Conservation (phyloP, 2,329 filamentous ascomycete species). For the Emericellopsis atlantica region DNA sequence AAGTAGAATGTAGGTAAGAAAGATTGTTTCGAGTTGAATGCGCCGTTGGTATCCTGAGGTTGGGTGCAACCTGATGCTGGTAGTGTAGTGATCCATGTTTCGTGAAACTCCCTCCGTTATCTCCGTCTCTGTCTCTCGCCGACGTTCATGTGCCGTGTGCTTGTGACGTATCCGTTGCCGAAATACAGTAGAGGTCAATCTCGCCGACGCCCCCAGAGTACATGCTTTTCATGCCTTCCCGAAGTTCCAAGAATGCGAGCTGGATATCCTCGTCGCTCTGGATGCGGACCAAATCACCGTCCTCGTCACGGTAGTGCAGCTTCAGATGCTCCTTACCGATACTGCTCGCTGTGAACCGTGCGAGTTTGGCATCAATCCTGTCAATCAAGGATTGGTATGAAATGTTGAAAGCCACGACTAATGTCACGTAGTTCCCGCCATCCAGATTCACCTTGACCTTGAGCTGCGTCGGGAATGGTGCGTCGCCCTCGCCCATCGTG, state of each 20-base stretch:
- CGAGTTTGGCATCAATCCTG: slow-evolving; percentile 89
- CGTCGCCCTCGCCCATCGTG: slow-evolving; percentile 30
- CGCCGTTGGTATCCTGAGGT: slow-evolving; percentile 1
- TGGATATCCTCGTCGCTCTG: slow-evolving; percentile 94
- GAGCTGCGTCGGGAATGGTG: slow-evolving; percentile 57
- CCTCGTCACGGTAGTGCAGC: slow-evolving; percentile 82
- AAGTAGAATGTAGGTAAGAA: slow-evolving; percentile 3
- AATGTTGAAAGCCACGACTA: slow-evolving; percentile 95
- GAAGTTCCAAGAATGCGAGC: slow-evolving; percentile 90
- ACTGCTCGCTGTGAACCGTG: slow-evolving; percentile 71
- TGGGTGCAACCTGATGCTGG: background rate
- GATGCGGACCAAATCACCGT: slow-evolving; percentile 87
- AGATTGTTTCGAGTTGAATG: background rate
- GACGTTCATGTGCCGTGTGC: no score
- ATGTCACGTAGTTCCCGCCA: slow-evolving; percentile 72
- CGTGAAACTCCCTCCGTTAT: no score
- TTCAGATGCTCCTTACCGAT: slow-evolving; percentile 75
- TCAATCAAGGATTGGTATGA: slow-evolving; percentile 88
- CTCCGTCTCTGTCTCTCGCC: no score
- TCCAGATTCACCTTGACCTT: slow-evolving; percentile 95
- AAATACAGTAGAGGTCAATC: slow-evolving; percentile 75
- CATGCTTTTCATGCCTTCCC: slow-evolving; percentile 49
- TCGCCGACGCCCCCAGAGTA: slow-evolving; percentile 66
- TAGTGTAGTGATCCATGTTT: no score
- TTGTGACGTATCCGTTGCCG: slow-evolving; percentile 21